These are phyloP conservation scores for Pisolithus albus DNA, from an alignment of 768 basidiomycete species.

Conservation along the genomic window DNA sequence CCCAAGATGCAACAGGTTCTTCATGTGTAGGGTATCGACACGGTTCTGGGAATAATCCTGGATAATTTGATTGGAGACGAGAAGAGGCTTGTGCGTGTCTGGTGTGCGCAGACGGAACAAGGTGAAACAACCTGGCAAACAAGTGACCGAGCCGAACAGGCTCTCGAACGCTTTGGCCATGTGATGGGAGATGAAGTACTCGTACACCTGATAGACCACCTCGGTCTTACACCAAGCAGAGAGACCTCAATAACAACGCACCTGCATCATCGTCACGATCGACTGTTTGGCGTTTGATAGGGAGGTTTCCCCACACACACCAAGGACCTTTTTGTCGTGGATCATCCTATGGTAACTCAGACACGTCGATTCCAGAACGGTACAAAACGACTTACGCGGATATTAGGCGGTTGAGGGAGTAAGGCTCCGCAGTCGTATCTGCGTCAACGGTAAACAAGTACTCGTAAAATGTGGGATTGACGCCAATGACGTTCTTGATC, in stretches of 20 bases:
- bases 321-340: slow-evolving; percentile 90
- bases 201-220: slow-evolving; percentile 63
- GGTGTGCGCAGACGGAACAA: slow-evolving; percentile 92
- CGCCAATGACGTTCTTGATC: slow-evolving; percentile 99
- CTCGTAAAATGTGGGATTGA: slow-evolving; percentile 98
- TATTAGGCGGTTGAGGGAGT: slow-evolving; percentile 83
- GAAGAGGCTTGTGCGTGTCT: slow-evolving; percentile 90
- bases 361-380: background rate
- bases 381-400: slow-evolving; percentile 65
- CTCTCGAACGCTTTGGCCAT: slow-evolving; percentile 98
- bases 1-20: slow-evolving; percentile 94
- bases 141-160: slow-evolving; percentile 95
- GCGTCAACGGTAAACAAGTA: slow-evolving; percentile 91
- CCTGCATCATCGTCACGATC: slow-evolving; percentile 96
- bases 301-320: slow-evolving; percentile 92
- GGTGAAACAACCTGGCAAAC: slow-evolving; percentile 98
- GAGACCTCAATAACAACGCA: slow-evolving; percentile 19
- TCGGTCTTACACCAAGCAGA: background rate
- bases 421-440: slow-evolving; percentile 87
- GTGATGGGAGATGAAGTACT: slow-evolving; percentile 98
- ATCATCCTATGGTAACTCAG: slow-evolving; percentile 62
- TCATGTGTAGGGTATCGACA: slow-evolving; percentile 97
- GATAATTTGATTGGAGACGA: slow-evolving; percentile 87
- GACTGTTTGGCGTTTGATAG: slow-evolving; percentile 93
- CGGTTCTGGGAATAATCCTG: slow-evolving; percentile 93